These are phyloP conservation scores for Clarireedia paspali DNA, from an alignment of 2,329 filamentous ascomycete species.

Conservation along the genomic window DNA sequence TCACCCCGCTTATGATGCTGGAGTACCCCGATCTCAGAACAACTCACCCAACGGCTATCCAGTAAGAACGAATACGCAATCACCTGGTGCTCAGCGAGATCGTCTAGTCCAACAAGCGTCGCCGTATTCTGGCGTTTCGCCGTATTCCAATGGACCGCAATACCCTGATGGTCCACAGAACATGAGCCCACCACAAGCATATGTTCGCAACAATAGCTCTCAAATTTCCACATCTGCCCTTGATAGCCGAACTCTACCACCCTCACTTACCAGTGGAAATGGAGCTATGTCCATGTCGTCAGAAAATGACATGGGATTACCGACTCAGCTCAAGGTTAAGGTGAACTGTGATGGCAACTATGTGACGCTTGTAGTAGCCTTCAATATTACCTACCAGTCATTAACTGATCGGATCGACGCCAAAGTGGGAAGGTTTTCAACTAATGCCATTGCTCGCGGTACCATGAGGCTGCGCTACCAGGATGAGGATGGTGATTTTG, in stretches of 20 bases:
- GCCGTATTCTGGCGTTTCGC: background rate
- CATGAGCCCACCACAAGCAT: conserved; percentile 13
- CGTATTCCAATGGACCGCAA: conserved; percentile 28
- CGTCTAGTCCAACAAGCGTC: conserved; percentile 34
- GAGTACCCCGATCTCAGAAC: conserved; percentile 70
- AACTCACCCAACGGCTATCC: conserved; percentile 69
- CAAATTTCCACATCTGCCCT: conserved; percentile 26
- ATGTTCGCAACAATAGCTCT: conserved; percentile 22
- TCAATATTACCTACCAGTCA: conserved; percentile 90
- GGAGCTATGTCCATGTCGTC: conserved; percentile 14
- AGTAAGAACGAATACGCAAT: conserved; percentile 61
- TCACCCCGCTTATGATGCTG: conserved; percentile 49
- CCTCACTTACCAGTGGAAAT: conserved; percentile 30
- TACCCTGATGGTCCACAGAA: conserved; percentile 16
- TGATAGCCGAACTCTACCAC: conserved; percentile 36
- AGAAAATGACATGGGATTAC: conserved; percentile 44
- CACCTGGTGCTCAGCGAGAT: conserved; percentile 59
- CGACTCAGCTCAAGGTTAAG: conserved; percentile 86
- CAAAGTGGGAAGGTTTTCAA: conserved; percentile 82
- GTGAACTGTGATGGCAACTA: conserved; percentile 90
- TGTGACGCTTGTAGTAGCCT: conserved; percentile 90
- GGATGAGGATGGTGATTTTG: conserved; percentile 87
- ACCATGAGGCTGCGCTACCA: conserved; percentile 82
- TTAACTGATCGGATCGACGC: conserved; percentile 93
- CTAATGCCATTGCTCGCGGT: conserved; percentile 73